phyloP scores from a whole-genome alignment of 495 filamentous ascomycete genomes.

The Cladorrhinum samala region DNA sequence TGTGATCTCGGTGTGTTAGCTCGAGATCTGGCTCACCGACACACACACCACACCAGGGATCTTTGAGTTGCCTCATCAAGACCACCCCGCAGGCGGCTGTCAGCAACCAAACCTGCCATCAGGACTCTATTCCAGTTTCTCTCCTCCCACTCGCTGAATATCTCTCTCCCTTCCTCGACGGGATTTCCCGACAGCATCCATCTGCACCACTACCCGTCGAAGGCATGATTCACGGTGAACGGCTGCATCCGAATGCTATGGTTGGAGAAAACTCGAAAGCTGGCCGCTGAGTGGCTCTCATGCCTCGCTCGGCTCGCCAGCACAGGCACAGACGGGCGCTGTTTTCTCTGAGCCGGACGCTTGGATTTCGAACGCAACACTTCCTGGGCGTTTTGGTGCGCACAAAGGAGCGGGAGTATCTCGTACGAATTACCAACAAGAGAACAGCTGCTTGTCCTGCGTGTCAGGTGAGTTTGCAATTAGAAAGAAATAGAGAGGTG shows the following conservation, averaged over 20 bases:
- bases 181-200: background rate
- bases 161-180: background rate
- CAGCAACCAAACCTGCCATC: background rate
- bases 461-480: background rate
- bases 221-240: background rate
- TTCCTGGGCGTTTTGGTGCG: background rate
- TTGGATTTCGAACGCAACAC: background rate
- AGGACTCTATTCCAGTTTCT: background rate
- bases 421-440: no score
- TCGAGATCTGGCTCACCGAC: background rate
- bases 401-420: background rate
- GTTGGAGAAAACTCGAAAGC: no score
- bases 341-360: background rate
- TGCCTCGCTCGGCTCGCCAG: no score
- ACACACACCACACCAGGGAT: background rate
- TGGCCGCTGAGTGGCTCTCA: no score
- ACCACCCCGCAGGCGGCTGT: background rate
- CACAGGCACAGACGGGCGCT: constrained; percentile 4
- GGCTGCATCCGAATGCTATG: background rate
- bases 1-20: background rate
- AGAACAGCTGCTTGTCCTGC: constrained; percentile 1
- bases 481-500: background rate
- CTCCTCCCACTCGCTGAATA: no score
- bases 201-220: background rate
- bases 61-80: constrained; percentile 2